phyloP scores from a whole-genome alignment of 1,284 basidiomycete genomes.

The Cryptococcus amylolentus region DNA sequence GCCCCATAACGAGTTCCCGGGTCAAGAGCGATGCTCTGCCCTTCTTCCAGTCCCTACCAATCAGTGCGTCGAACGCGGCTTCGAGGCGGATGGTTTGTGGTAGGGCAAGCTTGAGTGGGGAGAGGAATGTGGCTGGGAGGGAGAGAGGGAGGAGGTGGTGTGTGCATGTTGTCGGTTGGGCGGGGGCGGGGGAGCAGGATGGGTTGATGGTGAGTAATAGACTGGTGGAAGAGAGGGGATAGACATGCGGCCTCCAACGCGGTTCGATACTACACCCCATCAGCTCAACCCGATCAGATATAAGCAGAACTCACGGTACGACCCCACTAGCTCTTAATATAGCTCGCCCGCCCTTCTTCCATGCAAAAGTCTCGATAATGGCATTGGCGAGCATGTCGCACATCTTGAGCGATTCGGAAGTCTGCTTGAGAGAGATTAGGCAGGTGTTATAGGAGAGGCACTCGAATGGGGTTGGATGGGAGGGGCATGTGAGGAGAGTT shows the following conservation, averaged over 20 bases:
- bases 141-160: conserved; percentile 17
- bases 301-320: conserved; percentile 2
- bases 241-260: conserved; percentile 4
- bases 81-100: conserved; percentile 17
- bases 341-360: conserved; percentile 22
- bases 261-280: neutral
- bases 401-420: neutral
- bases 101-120: conserved; percentile 4
- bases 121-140: conserved; percentile 27
- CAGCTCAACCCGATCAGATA: neutral
- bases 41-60: conserved; percentile 26
- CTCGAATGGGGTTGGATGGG: conserved; percentile 12
- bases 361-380: conserved; percentile 25
- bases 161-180: conserved; percentile 1
- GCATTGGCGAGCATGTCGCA: conserved; percentile 21
- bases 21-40: neutral
- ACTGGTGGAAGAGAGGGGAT: conserved; percentile 9
- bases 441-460: conserved; percentile 16
- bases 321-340: neutral
- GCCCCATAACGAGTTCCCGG: neutral
- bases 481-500: conserved; percentile 12
- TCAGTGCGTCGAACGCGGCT: conserved; percentile 16
- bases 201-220: conserved; percentile 7
- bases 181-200: neutral
- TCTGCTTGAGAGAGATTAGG: conserved; percentile 7